phyloP scores from a whole-genome alignment of 2,329 filamentous ascomycete genomes.

The Phoma sp. region DNA sequence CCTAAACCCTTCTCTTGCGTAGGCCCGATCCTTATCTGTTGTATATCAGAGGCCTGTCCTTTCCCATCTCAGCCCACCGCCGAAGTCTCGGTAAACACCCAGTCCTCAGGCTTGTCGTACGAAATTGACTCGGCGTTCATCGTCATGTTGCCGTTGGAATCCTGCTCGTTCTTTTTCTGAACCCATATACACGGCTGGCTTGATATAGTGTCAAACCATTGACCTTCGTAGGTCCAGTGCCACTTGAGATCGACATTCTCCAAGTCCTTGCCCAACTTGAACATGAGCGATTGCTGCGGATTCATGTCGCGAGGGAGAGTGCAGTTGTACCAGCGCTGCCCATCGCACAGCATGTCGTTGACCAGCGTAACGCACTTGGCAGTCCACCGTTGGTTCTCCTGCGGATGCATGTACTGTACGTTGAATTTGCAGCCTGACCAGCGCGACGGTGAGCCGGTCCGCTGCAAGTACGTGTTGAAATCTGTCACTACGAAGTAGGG shows the following conservation, averaged over 20 bases:
- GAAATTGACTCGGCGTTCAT: slow-evolving; percentile 6
- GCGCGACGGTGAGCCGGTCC: not conserved
- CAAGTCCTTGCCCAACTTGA: not conserved
- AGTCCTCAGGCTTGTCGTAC: slow-evolving; percentile 5
- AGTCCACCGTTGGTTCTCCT: not conserved
- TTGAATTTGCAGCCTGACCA: not conserved
- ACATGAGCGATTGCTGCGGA: not conserved
- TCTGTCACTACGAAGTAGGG: not conserved
- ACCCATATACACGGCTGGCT: slow-evolving; percentile 18
- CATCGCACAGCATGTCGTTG: not conserved
- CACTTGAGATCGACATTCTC: not conserved
- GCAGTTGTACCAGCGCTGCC: not conserved
- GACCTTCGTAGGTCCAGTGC: not conserved
- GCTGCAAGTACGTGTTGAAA: slow-evolving; percentile 2
- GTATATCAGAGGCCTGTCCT: not conserved
- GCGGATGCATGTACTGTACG: not conserved
- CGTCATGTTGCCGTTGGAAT: slow-evolving; percentile 18
- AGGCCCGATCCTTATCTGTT: not conserved
- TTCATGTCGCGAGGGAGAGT: too few species aligned
- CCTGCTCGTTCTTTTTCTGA: not conserved
- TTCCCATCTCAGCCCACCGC: slow-evolving; percentile 4
- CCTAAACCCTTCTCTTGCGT: not conserved
- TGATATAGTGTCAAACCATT: slow-evolving; percentile 2
- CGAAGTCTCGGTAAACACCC: slow-evolving; percentile 10
- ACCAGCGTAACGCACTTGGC: not conserved